phyloP scores from a whole-genome alignment of 768 basidiomycete species.

The Mycena rosella region DNA sequence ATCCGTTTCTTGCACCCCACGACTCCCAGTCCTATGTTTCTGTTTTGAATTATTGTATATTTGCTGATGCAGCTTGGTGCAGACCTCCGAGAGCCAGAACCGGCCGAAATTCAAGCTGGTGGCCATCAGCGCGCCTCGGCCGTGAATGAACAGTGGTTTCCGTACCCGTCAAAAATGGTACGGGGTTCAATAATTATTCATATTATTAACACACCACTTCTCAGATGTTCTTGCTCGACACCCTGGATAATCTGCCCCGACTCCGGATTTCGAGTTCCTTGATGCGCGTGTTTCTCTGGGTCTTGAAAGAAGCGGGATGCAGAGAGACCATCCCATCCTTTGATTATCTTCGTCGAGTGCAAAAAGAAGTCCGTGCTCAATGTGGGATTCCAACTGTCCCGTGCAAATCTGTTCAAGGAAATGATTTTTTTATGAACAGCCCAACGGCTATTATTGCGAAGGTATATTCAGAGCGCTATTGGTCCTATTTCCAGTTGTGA shows the following conservation, averaged over 20 bases:
- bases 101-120: no score
- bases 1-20: no score
- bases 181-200: no score
- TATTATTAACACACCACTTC: neutral
- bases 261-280: no score
- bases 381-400: slow-evolving; percentile 22
- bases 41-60: no score
- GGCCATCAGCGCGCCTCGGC: no score
- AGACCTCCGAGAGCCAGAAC: no score
- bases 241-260: slow-evolving; percentile 22
- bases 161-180: slow-evolving; percentile 3
- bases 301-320: neutral
- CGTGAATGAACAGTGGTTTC: neutral
- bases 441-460: slow-evolving; percentile 18
- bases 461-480: neutral
- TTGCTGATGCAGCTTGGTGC: no score
- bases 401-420: no score
- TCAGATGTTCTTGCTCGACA: slow-evolving; percentile 29
- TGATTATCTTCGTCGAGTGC: slow-evolving; percentile 9
- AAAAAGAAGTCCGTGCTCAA: slow-evolving; percentile 16
- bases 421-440: slow-evolving; percentile 29
- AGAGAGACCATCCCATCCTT: slow-evolving; percentile 29
- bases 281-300: no score
- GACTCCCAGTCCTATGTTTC: no score
- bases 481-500: no score